phyloP scores from a whole-genome alignment of 306 rosid genomes.

The Malus sylvestris region DNA sequence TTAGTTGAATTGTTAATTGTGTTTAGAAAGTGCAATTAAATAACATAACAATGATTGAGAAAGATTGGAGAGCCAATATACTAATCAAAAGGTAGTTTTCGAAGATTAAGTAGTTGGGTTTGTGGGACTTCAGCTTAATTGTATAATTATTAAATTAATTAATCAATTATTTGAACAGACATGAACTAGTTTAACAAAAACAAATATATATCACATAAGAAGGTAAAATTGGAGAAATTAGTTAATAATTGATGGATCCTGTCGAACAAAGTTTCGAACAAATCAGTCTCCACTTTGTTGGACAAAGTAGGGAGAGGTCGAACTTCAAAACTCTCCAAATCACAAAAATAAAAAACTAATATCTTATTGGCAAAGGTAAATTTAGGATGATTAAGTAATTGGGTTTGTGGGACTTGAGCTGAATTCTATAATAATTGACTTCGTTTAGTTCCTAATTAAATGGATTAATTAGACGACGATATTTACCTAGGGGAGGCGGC shows the following conservation, averaged over 20 bases:
- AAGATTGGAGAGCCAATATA: neutral
- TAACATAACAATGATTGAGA: conserved; percentile 4
- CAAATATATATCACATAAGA: too few relatives aligned
- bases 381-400: neutral
- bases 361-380: neutral
- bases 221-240: too few relatives aligned
- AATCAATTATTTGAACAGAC: neutral
- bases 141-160: neutral
- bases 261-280: too few relatives aligned
- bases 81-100: neutral
- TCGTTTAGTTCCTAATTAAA: neutral
- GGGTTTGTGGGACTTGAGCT: neutral
- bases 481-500: conserved; percentile 58
- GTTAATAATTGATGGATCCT: too few relatives aligned
- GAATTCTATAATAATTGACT: neutral
- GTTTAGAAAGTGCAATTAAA: neutral
- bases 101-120: neutral
- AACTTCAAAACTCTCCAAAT: too few relatives aligned
- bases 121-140: neutral
- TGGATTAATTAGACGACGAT: neutral
- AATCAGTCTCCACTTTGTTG: neutral
- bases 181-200: too few relatives aligned
- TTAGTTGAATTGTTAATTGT: neutral
- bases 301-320: neutral
- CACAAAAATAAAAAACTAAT: neutral